A percentile compares a stretch with the other conserved stretches of the same genome.
phyloP scores from a whole-genome alignment of 768 basidiomycete genomes.

The Tephrocybe sp. region DNA sequence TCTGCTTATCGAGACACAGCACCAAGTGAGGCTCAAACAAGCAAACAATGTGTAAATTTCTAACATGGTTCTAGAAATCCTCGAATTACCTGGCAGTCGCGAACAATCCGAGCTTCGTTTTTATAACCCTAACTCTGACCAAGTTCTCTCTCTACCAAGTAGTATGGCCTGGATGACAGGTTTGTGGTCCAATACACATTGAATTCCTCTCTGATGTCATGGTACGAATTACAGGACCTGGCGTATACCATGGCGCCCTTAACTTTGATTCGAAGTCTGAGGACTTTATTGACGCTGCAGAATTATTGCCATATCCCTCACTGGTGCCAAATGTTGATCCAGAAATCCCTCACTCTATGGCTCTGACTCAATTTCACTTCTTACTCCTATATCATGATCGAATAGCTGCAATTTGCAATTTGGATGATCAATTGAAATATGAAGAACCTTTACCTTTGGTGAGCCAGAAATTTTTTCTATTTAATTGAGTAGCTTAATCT shows the following conservation, averaged over 20 bases:
- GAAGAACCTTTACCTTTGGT: slow-evolving; percentile 85
- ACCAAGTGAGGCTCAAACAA: slow-evolving; percentile 61
- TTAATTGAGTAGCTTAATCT: not conserved
- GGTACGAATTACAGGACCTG: slow-evolving; percentile 64
- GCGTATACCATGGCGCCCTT: slow-evolving; percentile 83
- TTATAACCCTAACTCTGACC: slow-evolving; percentile 69
- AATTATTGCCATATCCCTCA: slow-evolving; percentile 77
- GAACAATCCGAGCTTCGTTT: slow-evolving; percentile 80
- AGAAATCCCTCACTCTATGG: slow-evolving; percentile 70
- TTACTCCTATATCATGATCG: slow-evolving; percentile 81
- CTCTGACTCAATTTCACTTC: slow-evolving; percentile 91
- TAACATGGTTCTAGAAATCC: slow-evolving; percentile 59
- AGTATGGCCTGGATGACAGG: slow-evolving; percentile 92
- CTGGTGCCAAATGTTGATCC: slow-evolving; percentile 28
- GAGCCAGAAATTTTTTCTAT: slow-evolving; percentile 24
- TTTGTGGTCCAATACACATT: slow-evolving; percentile 28
- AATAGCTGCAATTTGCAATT: slow-evolving; percentile 72
- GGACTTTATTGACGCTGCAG: slow-evolving; percentile 74
- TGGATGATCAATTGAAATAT: slow-evolving; percentile 81
- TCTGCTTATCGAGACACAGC: slow-evolving; percentile 69
- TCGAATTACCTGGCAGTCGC: slow-evolving; percentile 83
- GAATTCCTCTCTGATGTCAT: slow-evolving; percentile 3
- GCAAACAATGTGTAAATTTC: not conserved
- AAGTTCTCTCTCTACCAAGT: slow-evolving; percentile 68
- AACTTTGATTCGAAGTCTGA: slow-evolving; percentile 70